Evolutionary conservation across 306 rosid genomes (phyloP).

Genomic region (Delonix regia): DNA sequence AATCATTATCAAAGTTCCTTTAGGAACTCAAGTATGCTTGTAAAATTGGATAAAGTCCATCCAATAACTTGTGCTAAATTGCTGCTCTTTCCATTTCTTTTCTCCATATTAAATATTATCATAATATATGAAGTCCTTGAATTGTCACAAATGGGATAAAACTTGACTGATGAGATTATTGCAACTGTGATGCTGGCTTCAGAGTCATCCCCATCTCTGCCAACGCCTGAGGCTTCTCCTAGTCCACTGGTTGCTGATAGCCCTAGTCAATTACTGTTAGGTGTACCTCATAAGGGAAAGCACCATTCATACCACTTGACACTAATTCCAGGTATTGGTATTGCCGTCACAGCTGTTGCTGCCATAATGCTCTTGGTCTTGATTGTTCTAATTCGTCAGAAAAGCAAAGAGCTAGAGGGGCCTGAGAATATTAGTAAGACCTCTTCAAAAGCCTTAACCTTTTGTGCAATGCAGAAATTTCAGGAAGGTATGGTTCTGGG

Average conservation of each 20-base stretch:
- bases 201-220: conserved; percentile 61
- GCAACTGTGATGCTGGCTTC: conserved; percentile 52
- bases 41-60: conserved; percentile 15
- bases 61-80: background rate
- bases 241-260: conserved; percentile 71
- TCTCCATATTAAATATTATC: background rate
- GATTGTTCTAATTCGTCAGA: conserved; percentile 79
- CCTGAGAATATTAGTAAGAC: conserved; percentile 54
- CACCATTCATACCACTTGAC: conserved; percentile 75
- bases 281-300: conserved; percentile 50
- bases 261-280: conserved; percentile 63
- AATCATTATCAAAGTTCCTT: conserved; percentile 10
- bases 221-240: conserved; percentile 72
- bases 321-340: conserved; percentile 72
- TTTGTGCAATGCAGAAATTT: conserved; percentile 64
- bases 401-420: conserved; percentile 74
- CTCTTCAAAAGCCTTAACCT: conserved; percentile 59
- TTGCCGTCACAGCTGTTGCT: conserved; percentile 77
- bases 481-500: conserved; percentile 71
- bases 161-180: conserved; percentile 31
- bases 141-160: conserved; percentile 14
- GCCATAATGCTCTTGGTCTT: conserved; percentile 69
- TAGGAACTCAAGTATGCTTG: background rate
- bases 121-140: background rate
- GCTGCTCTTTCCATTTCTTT: background rate